These are phyloP conservation scores for Coniferiporia sulphurascens DNA, from an alignment of 1,284 basidiomycete genomes.

Conservation along the genomic window DNA sequence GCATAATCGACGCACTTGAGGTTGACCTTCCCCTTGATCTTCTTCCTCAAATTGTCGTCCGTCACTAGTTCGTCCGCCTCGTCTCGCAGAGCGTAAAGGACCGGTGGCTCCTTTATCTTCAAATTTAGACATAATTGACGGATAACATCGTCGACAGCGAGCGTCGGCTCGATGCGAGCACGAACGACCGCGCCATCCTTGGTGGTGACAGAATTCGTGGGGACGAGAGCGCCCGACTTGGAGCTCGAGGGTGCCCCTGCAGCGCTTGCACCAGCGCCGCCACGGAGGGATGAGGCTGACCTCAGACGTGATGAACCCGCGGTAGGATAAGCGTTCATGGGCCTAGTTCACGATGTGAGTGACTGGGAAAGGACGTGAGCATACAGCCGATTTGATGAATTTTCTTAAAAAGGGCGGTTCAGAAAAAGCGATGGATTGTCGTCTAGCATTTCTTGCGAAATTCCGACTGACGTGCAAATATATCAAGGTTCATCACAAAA, in stretches of 20 bases:
- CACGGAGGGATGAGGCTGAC: background rate
- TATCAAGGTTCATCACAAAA: slow-evolving; percentile 18
- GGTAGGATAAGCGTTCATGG: slow-evolving; percentile 2
- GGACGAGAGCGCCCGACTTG: slow-evolving; percentile 48
- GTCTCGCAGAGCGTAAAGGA: slow-evolving; percentile 82
- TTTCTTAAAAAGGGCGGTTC: background rate
- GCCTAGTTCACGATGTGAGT: background rate
- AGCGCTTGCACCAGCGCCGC: background rate
- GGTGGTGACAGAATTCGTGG: slow-evolving; percentile 77
- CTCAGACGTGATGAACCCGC: slow-evolving; percentile 3
- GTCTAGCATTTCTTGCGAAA: slow-evolving; percentile 9
- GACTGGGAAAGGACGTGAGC: background rate
- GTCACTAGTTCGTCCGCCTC: slow-evolving; percentile 89
- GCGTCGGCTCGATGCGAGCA: slow-evolving; percentile 73
- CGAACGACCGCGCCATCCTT: slow-evolving; percentile 68
- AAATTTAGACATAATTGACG: slow-evolving; percentile 76
- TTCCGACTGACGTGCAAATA: slow-evolving; percentile 24
- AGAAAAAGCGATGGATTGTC: slow-evolving; percentile 16
- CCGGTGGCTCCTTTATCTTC: slow-evolving; percentile 77
- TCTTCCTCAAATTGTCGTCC: slow-evolving; percentile 79
- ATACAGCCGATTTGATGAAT: background rate
- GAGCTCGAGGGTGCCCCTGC: slow-evolving; percentile 28
- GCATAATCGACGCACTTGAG: slow-evolving; percentile 58
- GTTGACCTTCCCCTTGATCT: slow-evolving; percentile 74
- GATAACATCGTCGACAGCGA: slow-evolving; percentile 76